Evolutionary conservation across 2,329 filamentous ascomycete species (phyloP).

Genomic region (Cladosporium sp.): DNA sequence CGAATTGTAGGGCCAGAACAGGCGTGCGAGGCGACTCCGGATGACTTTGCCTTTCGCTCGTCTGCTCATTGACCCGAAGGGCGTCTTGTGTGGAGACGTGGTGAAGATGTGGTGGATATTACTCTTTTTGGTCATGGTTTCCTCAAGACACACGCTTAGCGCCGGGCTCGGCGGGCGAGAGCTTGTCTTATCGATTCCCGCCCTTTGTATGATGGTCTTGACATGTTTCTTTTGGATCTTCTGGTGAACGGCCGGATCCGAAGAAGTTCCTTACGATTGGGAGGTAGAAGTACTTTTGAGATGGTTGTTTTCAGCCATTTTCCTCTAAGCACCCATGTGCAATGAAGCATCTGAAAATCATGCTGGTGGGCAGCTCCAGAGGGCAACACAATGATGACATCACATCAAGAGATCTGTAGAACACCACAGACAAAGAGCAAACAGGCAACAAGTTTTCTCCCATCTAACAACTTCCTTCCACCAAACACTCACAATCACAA

Average conservation of each 20-base stretch:
- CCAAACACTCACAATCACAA: neutral
- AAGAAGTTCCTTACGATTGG: no score
- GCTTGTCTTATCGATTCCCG: no score
- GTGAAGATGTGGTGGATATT: neutral
- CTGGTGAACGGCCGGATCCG: no score
- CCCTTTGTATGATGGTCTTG: no score
- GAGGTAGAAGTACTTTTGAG: no score
- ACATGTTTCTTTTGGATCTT: no score
- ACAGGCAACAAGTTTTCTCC: no score
- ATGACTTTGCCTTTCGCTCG: conserved; percentile 8
- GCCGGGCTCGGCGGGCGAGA: neutral
- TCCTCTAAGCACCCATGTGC: no score
- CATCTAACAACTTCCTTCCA: neutral
- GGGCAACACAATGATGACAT: neutral
- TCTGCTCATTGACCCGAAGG: neutral
- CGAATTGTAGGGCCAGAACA: conserved; percentile 5
- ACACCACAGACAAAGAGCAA: no score
- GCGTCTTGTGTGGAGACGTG: neutral
- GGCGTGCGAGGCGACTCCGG: neutral
- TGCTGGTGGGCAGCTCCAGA: no score
- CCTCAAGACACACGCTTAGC: conserved; percentile 6
- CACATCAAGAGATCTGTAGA: neutral
- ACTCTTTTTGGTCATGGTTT: conserved; percentile 2
- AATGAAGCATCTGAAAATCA: no score
- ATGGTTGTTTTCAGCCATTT: no score